phyloP scores from a whole-genome alignment of 768 basidiomycete species.

The Russula griseocarnosa region DNA sequence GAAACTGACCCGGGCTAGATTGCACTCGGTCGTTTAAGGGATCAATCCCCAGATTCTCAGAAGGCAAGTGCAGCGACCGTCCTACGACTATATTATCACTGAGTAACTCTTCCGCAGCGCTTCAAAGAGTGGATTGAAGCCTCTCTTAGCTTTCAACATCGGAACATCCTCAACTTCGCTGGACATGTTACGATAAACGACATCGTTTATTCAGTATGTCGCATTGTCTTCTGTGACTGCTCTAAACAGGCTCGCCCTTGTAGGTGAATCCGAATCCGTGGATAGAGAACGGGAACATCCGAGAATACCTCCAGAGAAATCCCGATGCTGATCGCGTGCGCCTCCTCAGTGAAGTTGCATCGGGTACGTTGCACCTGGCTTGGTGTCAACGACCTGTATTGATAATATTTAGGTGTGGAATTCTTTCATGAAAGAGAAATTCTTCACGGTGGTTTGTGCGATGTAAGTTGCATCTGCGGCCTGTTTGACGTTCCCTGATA shows the following conservation, averaged over 20 bases:
- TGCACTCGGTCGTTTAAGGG: slow-evolving; percentile 16
- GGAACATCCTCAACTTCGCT: slow-evolving; percentile 40
- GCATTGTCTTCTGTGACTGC: background rate
- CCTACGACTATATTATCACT: background rate
- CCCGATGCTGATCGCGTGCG: slow-evolving; percentile 38
- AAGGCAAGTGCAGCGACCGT: slow-evolving; percentile 3
- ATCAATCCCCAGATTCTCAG: slow-evolving; percentile 16
- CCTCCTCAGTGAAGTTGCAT: slow-evolving; percentile 39
- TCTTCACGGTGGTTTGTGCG: slow-evolving; percentile 29
- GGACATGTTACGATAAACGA: slow-evolving; percentile 39
- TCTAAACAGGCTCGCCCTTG: slow-evolving; percentile 3
- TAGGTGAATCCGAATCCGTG: slow-evolving; percentile 47
- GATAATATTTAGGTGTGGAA: slow-evolving; percentile 20
- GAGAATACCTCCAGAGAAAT: slow-evolving; percentile 37
- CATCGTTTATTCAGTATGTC: slow-evolving; percentile 22
- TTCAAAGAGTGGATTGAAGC: slow-evolving; percentile 43
- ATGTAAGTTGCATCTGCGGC: slow-evolving; percentile 17
- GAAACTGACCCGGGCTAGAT: slow-evolving; percentile 8
- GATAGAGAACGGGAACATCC: slow-evolving; percentile 43
- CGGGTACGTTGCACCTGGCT: slow-evolving; percentile 32
- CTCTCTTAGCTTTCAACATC: slow-evolving; percentile 43
- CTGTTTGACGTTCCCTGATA: background rate
- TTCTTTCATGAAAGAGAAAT: slow-evolving; percentile 24
- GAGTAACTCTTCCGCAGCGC: slow-evolving; percentile 32
- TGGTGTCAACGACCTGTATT: slow-evolving; percentile 11